phyloP scores from a whole-genome alignment of 2,329 filamentous ascomycete genomes.

The Rhinocladiella mackenziei region DNA sequence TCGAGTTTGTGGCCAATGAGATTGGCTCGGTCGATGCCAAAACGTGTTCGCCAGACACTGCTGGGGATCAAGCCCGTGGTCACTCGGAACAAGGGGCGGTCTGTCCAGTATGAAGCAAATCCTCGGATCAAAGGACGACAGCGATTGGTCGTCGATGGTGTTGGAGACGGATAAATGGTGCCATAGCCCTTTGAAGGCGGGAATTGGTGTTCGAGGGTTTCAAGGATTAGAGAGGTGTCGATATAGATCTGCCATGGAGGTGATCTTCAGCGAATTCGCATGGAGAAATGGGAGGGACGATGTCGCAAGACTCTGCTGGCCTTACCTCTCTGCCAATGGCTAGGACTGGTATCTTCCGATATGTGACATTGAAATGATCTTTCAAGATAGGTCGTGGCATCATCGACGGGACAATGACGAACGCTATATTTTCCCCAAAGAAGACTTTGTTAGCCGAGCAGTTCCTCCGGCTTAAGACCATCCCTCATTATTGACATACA shows the following conservation, averaged over 20 bases:
- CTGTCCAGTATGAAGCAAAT: constrained; percentile 22
- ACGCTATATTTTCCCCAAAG: constrained; percentile 7
- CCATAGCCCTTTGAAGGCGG: constrained; percentile 14
- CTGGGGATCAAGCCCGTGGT: constrained; percentile 26
- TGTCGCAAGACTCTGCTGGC: not conserved
- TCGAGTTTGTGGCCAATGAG: constrained; percentile 27
- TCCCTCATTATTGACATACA: too few species aligned
- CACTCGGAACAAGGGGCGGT: constrained; percentile 25
- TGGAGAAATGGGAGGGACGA: not conserved
- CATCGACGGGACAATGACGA: constrained; percentile 45
- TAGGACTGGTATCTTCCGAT: constrained; percentile 67
- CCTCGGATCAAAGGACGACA: constrained; percentile 15
- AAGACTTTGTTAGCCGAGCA: not conserved
- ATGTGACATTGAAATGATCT: constrained; percentile 57
- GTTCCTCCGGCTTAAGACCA: too few species aligned
- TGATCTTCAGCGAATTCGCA: not conserved
- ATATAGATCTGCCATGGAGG: constrained; percentile 19
- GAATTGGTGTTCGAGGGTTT: constrained; percentile 21
- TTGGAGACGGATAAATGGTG: constrained; percentile 13
- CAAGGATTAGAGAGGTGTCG: constrained; percentile 26
- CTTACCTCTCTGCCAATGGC: constrained; percentile 56
- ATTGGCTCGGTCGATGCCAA: constrained; percentile 23
- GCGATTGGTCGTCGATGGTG: not conserved
- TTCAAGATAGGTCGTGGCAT: constrained; percentile 63
- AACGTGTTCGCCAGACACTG: constrained; percentile 23